Base-by-base conservation (phyloP, 257 asterid species). In the Lavandula angustifolia region DNA sequence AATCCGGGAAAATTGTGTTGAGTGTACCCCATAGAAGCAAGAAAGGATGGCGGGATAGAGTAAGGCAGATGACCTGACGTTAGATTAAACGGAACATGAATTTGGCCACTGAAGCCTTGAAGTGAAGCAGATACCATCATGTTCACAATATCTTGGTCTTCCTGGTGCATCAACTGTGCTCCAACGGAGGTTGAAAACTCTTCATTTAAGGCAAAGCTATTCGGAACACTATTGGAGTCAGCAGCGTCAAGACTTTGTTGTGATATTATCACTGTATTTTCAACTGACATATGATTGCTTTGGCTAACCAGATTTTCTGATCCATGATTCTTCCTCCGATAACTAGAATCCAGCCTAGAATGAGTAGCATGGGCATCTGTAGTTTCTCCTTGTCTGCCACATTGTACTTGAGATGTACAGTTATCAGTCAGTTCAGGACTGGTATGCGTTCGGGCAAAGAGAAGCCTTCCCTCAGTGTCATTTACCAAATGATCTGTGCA, bases 371-470 rank as follows among this genome's bases (percentile, higher is more conserved):
- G 86, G 52, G 63, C 56, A 69, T 82, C 82, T 29, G 77, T 71
- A 73, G 67, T 69, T 75, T 81, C 95, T 47, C 86, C 79, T 9
- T 58, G 80, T 72, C 73, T 81, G 55, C 70, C 68, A 50, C 7
- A 72, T 52, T 60, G 79, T 55, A 32, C 62, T 70, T 78, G 85
- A 70, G 79, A 70, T 48, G 79, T 76, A 75, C 64, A 83, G 37
- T 77, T 70, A 64, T 87, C 95, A 40, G 92, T 87, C 68, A 90
- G 80, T 80, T 90, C 95, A 40, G 97, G 97, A 62, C 97, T 87
- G 51, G 97, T 87, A 60, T 54, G 83, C 17, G 95, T 90, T 76
- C 96, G 81, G 43, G 97, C 90, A 79, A 87, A 81, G 40, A 71
- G 69, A 66, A 76, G 78, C 67, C 85, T 76, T 65, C 87, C 95